Conservation (phyloP, 2,329 filamentous ascomycete genomes). For the Xylariaceae sp. region DNA sequence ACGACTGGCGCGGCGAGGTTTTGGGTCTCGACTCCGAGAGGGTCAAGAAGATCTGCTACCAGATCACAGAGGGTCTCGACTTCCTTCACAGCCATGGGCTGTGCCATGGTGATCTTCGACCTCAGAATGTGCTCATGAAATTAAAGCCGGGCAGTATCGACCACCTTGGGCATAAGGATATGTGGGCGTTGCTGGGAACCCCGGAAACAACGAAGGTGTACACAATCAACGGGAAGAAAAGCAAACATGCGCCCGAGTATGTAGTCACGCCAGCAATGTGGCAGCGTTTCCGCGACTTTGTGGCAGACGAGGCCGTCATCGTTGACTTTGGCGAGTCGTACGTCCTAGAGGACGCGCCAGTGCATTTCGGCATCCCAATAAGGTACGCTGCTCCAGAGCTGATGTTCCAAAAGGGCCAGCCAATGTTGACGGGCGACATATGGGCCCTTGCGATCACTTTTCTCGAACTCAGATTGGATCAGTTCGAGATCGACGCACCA, state of each 20-base stretch:
- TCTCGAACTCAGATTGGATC: slow-evolving; percentile 8
- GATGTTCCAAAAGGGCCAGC: not conserved
- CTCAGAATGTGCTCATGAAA: slow-evolving; percentile 16
- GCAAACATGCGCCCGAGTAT: slow-evolving; percentile 4
- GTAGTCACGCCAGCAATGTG: not conserved
- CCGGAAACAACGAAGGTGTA: not conserved
- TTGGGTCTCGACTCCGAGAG: not conserved
- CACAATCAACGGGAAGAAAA: not conserved
- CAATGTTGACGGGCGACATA: slow-evolving; percentile 6
- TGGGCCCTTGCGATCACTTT: slow-evolving; percentile 17
- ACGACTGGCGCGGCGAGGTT: slow-evolving; percentile 5
- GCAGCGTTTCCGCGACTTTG: not conserved
- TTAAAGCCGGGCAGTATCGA: slow-evolving; percentile 8
- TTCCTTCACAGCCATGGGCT: slow-evolving; percentile 15
- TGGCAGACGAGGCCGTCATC: slow-evolving; percentile 14
- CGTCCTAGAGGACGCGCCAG: not conserved
- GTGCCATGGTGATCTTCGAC: slow-evolving; percentile 17
- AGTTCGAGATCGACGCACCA: not conserved
- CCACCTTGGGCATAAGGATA: not conserved
- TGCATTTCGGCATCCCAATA: slow-evolving; percentile 3
- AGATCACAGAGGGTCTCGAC: slow-evolving; percentile 5
- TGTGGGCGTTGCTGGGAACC: not conserved
- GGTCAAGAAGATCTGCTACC: slow-evolving; percentile 8
- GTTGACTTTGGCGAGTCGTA: slow-evolving; percentile 21
- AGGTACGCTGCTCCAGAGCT: slow-evolving; percentile 17